These are phyloP conservation scores for Sarcodon aspratus DNA, from an alignment of 768 basidiomycete species.

Conservation along the genomic window DNA sequence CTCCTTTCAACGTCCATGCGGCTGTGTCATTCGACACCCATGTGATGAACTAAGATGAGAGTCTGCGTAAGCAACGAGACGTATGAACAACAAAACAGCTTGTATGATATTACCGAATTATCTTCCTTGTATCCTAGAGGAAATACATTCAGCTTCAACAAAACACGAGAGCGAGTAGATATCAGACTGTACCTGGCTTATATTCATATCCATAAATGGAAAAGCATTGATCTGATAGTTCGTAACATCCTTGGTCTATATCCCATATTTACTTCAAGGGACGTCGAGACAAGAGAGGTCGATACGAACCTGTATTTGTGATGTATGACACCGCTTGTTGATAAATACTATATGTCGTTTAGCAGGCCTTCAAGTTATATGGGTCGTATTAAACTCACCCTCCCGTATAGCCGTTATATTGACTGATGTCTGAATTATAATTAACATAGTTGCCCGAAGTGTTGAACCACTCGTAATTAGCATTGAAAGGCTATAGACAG, in stretches of 20 bases:
- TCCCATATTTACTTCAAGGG: background rate
- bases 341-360: constrained; percentile 28
- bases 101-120: background rate
- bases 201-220: constrained; percentile 79
- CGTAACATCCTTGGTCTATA: constrained; percentile 63
- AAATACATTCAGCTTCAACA: no score
- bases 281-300: background rate
- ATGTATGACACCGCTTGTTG: constrained; percentile 55
- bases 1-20: constrained; percentile 27
- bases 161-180: no score
- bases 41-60: constrained; percentile 22
- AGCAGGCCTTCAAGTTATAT: no score
- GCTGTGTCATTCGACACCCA: constrained; percentile 28
- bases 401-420: constrained; percentile 59
- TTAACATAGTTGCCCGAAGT: constrained; percentile 47
- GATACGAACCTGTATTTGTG: constrained; percentile 23
- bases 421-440: constrained; percentile 34
- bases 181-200: constrained; percentile 31
- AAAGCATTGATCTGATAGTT: constrained; percentile 39
- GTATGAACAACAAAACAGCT: background rate
- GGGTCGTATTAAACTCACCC: constrained; percentile 11
- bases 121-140: no score
- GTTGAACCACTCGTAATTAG: constrained; percentile 60
- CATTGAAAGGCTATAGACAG: constrained; percentile 57
- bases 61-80: background rate